phyloP scores from a whole-genome alignment of 225 moss, liverwort and hornwort species.

The Marchantia polymorpha region DNA sequence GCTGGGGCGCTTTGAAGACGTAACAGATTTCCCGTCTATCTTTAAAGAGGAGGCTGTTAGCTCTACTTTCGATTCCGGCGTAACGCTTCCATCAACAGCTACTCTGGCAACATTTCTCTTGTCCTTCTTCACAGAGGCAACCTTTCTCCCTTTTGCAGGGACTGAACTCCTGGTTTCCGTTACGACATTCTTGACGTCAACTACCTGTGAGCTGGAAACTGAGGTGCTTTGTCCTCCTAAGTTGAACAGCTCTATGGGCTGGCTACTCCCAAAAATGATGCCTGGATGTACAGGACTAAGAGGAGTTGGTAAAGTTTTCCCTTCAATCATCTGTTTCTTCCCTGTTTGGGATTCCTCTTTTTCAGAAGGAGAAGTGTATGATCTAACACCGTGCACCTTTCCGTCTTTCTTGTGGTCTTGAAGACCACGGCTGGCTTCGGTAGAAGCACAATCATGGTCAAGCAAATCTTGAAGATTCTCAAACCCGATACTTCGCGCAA shows the following conservation, averaged over 20 bases:
- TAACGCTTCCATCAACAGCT: conserved; percentile 37
- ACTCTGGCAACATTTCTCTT: conserved; percentile 36
- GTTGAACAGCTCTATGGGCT: conserved; percentile 72
- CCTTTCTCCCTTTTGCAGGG: conserved; percentile 16
- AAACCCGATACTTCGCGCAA: conserved; percentile 76
- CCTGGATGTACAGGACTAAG: conserved; percentile 55
- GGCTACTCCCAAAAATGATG: conserved; percentile 86
- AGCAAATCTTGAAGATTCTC: conserved; percentile 67
- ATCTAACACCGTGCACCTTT: conserved; percentile 20
- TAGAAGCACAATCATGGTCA: conserved; percentile 65
- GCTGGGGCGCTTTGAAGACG: conserved; percentile 38
- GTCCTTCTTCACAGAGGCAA: conserved; percentile 12
- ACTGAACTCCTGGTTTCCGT: conserved; percentile 5
- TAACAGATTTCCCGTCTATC: background rate
- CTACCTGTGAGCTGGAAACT: conserved; percentile 22
- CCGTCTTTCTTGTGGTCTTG: conserved; percentile 26
- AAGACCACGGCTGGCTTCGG: conserved; percentile 75
- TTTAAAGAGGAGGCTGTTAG: background rate
- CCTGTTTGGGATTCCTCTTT: conserved; percentile 19
- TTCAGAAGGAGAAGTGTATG: conserved; percentile 5
- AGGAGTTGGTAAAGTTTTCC: conserved; percentile 20
- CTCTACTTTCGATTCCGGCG: background rate
- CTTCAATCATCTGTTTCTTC: conserved; percentile 16
- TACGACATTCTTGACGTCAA: conserved; percentile 12
- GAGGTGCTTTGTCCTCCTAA: conserved; percentile 33